phyloP scores from a whole-genome alignment of 176 grass and related monocot species.

The Neostapfia colusana region DNA sequence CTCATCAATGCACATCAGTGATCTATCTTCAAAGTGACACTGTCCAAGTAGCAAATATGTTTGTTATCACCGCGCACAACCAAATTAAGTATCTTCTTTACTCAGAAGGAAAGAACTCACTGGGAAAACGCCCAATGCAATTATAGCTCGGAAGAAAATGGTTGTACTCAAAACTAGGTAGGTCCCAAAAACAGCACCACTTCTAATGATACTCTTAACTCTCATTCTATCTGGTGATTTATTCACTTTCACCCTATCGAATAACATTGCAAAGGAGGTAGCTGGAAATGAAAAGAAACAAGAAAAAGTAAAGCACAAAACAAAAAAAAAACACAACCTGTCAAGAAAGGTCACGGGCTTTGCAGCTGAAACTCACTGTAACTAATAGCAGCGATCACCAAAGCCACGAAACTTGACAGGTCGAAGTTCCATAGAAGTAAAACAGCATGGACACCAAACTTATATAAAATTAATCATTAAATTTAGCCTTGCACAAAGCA shows the following conservation, averaged over 20 bases:
- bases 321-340: background rate
- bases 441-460: slow-evolving; percentile 40
- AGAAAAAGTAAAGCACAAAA: background rate
- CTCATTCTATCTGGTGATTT: slow-evolving; percentile 36
- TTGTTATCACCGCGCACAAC: slow-evolving; percentile 8
- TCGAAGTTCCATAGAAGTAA: slow-evolving; percentile 45
- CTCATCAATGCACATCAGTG: slow-evolving; percentile 29
- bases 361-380: slow-evolving; percentile 42
- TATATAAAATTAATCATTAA: slow-evolving; percentile 37
- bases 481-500: slow-evolving; percentile 27
- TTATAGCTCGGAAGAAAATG: slow-evolving; percentile 35
- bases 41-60: slow-evolving; percentile 29
- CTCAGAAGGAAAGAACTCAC: slow-evolving; percentile 30
- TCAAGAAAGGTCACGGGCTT: background rate
- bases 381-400: slow-evolving; percentile 31
- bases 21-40: slow-evolving; percentile 28
- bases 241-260: slow-evolving; percentile 39
- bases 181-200: slow-evolving; percentile 38
- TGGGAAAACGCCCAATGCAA: background rate
- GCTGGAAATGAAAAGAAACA: slow-evolving; percentile 29
- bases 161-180: slow-evolving; percentile 44
- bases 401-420: slow-evolving; percentile 35
- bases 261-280: slow-evolving; percentile 50
- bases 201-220: slow-evolving; percentile 45
- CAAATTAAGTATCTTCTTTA: background rate